These are phyloP conservation scores for Clonostachys solani DNA, from an alignment of 2,329 filamentous ascomycete species.

Conservation along the genomic window DNA sequence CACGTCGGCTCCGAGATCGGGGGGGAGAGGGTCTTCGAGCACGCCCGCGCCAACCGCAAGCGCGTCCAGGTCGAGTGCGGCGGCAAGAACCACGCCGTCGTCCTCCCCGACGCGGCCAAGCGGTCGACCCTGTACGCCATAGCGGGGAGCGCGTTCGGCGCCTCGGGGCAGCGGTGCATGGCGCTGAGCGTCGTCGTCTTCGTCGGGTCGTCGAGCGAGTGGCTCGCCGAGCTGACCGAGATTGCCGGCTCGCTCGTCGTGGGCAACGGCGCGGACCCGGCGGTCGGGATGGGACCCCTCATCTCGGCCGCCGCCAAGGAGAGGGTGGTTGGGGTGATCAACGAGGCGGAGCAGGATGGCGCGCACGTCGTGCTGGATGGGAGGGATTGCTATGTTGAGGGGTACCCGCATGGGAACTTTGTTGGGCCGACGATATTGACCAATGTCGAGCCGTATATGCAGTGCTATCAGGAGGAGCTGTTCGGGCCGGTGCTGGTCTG, in stretches of 20 bases:
- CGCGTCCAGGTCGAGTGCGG: constrained; percentile 78
- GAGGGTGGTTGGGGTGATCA: constrained; percentile 72
- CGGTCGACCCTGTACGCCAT: constrained; percentile 76
- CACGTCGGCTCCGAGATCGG: constrained; percentile 73
- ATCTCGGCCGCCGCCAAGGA: constrained; percentile 75
- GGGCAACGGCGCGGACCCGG: constrained; percentile 76
- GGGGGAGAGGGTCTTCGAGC: constrained; percentile 73
- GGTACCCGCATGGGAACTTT: constrained; percentile 80
- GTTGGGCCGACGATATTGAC: constrained; percentile 73
- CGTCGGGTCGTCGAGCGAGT: constrained; percentile 71
- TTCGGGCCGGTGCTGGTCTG: constrained; percentile 78
- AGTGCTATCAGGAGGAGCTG: constrained; percentile 76
- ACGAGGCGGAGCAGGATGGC: constrained; percentile 73
- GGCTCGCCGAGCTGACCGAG: constrained; percentile 74
- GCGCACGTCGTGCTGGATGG: constrained; percentile 79
- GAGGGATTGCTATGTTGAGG: constrained; percentile 66
- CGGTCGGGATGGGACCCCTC: constrained; percentile 76
- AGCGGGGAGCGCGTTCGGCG: constrained; percentile 75
- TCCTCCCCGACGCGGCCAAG: constrained; percentile 77
- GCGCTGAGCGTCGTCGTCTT: constrained; percentile 72
- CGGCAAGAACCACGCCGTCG: constrained; percentile 78
- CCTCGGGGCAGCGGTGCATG: constrained; percentile 79
- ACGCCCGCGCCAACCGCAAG: constrained; percentile 74
- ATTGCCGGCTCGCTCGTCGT: constrained; percentile 69
- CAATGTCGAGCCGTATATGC: constrained; percentile 70